Conservation (phyloP, 371 early-diverging fungal genomes). For the Capillidium heterosporum region DNA sequence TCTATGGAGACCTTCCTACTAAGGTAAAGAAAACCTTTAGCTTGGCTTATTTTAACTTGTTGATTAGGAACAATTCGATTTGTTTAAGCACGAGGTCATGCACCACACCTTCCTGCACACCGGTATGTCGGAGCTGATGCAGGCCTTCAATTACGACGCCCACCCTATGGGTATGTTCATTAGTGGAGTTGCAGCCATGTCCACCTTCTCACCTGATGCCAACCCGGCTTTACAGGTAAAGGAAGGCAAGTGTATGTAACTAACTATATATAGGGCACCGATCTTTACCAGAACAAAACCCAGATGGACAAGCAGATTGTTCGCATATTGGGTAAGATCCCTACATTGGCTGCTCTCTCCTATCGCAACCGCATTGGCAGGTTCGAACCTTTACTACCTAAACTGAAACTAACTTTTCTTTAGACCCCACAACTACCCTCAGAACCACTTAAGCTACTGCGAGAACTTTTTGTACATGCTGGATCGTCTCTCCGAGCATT, state of each 20-base stretch:
- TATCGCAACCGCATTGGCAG: constrained; percentile 14
- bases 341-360: constrained; percentile 32
- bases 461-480: constrained; percentile 40
- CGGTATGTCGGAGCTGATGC: constrained; percentile 21
- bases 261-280: constrained; percentile 9
- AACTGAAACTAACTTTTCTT: constrained; percentile 27
- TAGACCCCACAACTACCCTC: constrained; percentile 28
- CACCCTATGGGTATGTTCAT: constrained; percentile 44
- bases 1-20: constrained; percentile 23
- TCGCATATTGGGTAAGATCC: constrained; percentile 36
- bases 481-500: constrained; percentile 31
- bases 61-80: constrained; percentile 10
- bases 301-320: constrained; percentile 26
- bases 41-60: background rate
- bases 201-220: constrained; percentile 41
- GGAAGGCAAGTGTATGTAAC: background rate
- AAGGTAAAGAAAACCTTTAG: constrained; percentile 4
- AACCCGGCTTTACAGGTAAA: constrained; percentile 26
- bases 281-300: constrained; percentile 21
- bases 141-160: constrained; percentile 35
- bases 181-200: constrained; percentile 26
- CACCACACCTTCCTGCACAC: constrained; percentile 36
- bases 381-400: constrained; percentile 1
- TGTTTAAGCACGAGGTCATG: constrained; percentile 21
- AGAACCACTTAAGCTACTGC: constrained; percentile 16